phyloP scores from a whole-genome alignment of 495 filamentous ascomycete species.

The Daldinia childiae region DNA sequence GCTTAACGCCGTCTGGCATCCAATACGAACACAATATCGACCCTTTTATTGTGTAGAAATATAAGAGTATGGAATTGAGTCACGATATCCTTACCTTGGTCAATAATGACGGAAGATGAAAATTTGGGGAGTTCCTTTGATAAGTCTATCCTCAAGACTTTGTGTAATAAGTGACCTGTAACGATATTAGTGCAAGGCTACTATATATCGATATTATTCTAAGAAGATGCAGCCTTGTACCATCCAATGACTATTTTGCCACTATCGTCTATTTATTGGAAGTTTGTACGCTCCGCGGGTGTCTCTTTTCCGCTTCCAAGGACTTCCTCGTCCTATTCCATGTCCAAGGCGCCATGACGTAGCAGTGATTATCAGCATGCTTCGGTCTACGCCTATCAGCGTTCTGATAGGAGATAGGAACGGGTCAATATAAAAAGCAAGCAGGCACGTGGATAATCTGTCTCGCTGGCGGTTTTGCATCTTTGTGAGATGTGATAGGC shows the following conservation, averaged over 20 bases:
- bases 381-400: conserved; percentile 6
- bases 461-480: conserved; percentile 22
- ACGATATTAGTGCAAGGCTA: background rate
- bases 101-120: background rate
- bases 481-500: conserved; percentile 34
- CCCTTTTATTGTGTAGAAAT: background rate
- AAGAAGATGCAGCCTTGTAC: background rate
- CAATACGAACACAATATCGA: background rate
- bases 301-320: conserved; percentile 6
- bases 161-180: background rate
- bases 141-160: background rate
- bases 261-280: background rate
- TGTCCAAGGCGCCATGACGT: conserved; percentile 21
- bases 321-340: conserved; percentile 7
- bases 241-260: background rate
- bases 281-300: background rate
- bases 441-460: conserved; percentile 23
- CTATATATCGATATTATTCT: background rate
- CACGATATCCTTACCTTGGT: background rate
- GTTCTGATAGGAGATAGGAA: too few species aligned
- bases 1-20: background rate
- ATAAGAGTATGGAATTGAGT: background rate
- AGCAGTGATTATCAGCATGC: conserved; percentile 9
- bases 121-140: background rate
- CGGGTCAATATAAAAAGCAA: conserved; percentile 17